Evolutionary conservation across 2,329 filamentous ascomycete species (phyloP), one percentile per base, ranked within the genome.

Genomic region (Fusarium domesticum): DNA sequence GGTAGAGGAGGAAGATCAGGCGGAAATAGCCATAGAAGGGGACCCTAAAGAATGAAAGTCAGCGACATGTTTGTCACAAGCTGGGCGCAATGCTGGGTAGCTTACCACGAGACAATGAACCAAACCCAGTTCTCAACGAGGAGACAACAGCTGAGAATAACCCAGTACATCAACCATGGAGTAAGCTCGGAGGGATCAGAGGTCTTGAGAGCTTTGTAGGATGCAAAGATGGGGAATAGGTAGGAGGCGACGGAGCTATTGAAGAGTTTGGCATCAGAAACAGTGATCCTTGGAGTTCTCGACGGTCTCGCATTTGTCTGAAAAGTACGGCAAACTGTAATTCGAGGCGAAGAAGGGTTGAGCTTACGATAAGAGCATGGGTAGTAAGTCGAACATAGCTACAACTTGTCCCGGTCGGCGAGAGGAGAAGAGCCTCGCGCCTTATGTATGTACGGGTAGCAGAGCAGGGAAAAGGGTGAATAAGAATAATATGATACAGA

Each of bases 91-190:
- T 33, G 12, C 6, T 17, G n/a, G 17, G 23, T 23, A 20, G 61
- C 71, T 40, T 70, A 84, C 85, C 90, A 97, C 65, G 78, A 78
- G 36, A 97, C 78, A 62, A 97, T 84, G 71, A 92, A 96, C 60
- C 85, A 82, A 44, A 87, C 83, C 81, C 90, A 95, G 36, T 86
- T 91, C 72, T 97, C 93, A 68, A 84, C 81, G 50, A 93, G 80
- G 44, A 91, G 76, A 59, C 84, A 81, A 65, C 88, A 85, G 49
- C 88, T 87, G 54, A 96, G 80, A 18, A 96, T 89, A 48, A 96
- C 89, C 87, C 92, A 98, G 78, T 97, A 98, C 87, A 97, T 97
- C 56, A 97, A 81, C 93, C 93, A 98, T 84, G 92, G 92, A 53
- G 89, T 89, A 48, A 96, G 78, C 64, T 95, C 84, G 30, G 89